Evolutionary conservation across 768 basidiomycete genomes (phyloP).

Genomic region (Leccinum aurantiacum): DNA sequence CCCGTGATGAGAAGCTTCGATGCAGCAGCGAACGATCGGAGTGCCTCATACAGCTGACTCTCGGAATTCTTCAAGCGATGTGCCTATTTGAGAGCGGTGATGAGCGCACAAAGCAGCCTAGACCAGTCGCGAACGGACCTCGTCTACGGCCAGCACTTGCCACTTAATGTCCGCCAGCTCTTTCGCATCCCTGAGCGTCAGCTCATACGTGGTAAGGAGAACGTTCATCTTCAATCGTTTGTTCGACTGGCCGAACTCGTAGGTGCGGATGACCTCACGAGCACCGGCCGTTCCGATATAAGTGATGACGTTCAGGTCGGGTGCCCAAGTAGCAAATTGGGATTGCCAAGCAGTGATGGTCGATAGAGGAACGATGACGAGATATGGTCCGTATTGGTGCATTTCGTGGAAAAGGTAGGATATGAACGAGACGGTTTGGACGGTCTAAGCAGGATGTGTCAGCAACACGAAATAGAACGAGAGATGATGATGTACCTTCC

Average conservation of each 20-base stretch:
- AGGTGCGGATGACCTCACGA: slow-evolving; percentile 87
- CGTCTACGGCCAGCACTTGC: slow-evolving; percentile 96
- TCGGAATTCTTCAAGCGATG: slow-evolving; percentile 98
- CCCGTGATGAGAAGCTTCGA: slow-evolving; percentile 97
- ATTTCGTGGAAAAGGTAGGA: slow-evolving; percentile 92
- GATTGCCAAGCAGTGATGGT: slow-evolving; percentile 98
- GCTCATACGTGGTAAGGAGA: slow-evolving; percentile 93
- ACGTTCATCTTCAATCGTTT: slow-evolving; percentile 98
- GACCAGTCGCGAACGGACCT: slow-evolving; percentile 49
- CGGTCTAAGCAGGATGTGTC: slow-evolving; percentile 52
- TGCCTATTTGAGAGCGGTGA: slow-evolving; percentile 50
- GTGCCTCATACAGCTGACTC: slow-evolving; percentile 93
- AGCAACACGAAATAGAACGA: slow-evolving; percentile 14
- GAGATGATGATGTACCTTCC: slow-evolving; percentile 59
- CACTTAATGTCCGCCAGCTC: slow-evolving; percentile 94
- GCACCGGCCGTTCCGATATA: slow-evolving; percentile 90
- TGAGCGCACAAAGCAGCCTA: slow-evolving; percentile 14
- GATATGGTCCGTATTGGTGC: slow-evolving; percentile 94
- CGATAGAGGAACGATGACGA: slow-evolving; percentile 96
- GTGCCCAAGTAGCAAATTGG: slow-evolving; percentile 93
- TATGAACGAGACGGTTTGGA: slow-evolving; percentile 94
- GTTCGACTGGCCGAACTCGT: slow-evolving; percentile 86
- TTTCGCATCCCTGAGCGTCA: slow-evolving; percentile 85
- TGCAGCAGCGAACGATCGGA: slow-evolving; percentile 83
- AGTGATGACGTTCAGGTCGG: slow-evolving; percentile 93